These are phyloP conservation scores for Melampsora americana DNA, from an alignment of 1,284 basidiomycete species.

Conservation along the genomic window DNA sequence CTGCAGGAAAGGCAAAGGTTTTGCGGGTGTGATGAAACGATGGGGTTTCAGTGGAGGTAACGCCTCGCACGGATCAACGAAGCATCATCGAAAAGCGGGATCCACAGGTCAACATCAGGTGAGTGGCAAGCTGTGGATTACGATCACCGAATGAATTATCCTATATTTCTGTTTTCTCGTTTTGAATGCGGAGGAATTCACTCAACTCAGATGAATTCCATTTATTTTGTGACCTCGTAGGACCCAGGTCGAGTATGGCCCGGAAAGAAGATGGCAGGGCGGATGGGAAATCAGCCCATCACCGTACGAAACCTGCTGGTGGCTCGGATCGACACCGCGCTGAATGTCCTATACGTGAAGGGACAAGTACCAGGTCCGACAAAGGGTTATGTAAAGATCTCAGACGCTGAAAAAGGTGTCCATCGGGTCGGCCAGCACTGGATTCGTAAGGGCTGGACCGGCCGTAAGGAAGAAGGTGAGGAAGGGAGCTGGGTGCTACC, in stretches of 20 bases:
- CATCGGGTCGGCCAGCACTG: slow-evolving; percentile 51
- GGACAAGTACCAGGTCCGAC: slow-evolving; percentile 61
- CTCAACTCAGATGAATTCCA: no score
- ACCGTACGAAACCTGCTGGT: slow-evolving; percentile 88
- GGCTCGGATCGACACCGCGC: slow-evolving; percentile 76
- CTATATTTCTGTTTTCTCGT: no score
- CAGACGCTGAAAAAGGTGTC: slow-evolving; percentile 51
- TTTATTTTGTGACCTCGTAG: slow-evolving; percentile 56
- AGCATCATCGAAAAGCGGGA: slow-evolving; percentile 88
- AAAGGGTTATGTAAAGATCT: slow-evolving; percentile 56
- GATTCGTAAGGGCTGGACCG: slow-evolving; percentile 50
- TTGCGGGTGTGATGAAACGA: slow-evolving; percentile 94
- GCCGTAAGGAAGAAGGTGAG: slow-evolving; percentile 50
- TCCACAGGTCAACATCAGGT: slow-evolving; percentile 94
- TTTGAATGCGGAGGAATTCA: no score
- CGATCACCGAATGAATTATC: neutral
- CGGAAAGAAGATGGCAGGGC: slow-evolving; percentile 97
- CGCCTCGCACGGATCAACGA: slow-evolving; percentile 93
- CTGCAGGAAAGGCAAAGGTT: slow-evolving; percentile 87
- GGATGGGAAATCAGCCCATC: slow-evolving; percentile 76
- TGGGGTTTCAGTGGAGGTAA: slow-evolving; percentile 88
- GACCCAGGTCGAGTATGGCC: slow-evolving; percentile 92
- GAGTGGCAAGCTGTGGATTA: slow-evolving; percentile 47
- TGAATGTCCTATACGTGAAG: slow-evolving; percentile 82
- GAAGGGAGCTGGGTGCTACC: slow-evolving; percentile 50